These are phyloP conservation scores for Exophiala dermatitidis DNA, from an alignment of 2,329 filamentous ascomycete species.

Conservation along the genomic window DNA sequence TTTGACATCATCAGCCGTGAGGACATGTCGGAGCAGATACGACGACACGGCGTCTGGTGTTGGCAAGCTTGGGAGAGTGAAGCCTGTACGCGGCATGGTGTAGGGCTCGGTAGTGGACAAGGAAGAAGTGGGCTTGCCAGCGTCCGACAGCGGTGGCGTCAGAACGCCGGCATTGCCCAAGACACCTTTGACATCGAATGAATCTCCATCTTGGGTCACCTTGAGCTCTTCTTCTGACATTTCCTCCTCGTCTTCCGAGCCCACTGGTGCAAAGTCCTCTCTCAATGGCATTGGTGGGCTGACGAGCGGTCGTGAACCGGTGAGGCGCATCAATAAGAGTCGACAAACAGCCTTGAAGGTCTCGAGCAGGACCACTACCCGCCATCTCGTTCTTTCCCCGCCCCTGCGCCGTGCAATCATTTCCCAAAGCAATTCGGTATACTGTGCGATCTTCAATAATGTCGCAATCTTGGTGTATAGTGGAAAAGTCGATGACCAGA, in stretches of 20 bases:
- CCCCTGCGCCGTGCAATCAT: slow-evolving; percentile 87
- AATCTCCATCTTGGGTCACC: slow-evolving; percentile 8
- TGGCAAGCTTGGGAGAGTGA: slow-evolving; percentile 76
- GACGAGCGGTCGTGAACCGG: slow-evolving; percentile 72
- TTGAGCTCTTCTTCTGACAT: slow-evolving; percentile 32
- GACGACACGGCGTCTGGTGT: slow-evolving; percentile 72
- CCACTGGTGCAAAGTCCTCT: slow-evolving; percentile 55
- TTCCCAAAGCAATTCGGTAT: slow-evolving; percentile 93
- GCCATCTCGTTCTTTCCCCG: slow-evolving; percentile 73
- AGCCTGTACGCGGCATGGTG: slow-evolving; percentile 89
- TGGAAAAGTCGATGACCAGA: slow-evolving; percentile 54
- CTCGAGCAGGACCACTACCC: slow-evolving; percentile 77
- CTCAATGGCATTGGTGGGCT: slow-evolving; percentile 79
- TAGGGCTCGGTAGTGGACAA: slow-evolving; percentile 55
- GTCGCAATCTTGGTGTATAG: slow-evolving; percentile 77
- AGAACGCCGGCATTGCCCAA: slow-evolving; percentile 24
- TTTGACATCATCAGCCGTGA: slow-evolving; percentile 95
- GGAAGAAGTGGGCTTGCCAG: slow-evolving; percentile 20
- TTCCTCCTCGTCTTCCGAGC: slow-evolving; percentile 45
- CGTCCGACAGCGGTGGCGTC: slow-evolving; percentile 25
- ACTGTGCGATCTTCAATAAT: slow-evolving; percentile 80
- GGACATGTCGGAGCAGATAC: slow-evolving; percentile 80
- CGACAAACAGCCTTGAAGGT: slow-evolving; percentile 78
- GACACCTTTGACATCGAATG: slow-evolving; percentile 21
- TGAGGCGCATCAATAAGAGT: slow-evolving; percentile 71